A percentile compares a stretch with the other conserved stretches of the same genome.
phyloP scores from a whole-genome alignment of 2,329 filamentous ascomycete species.

The Penicillium frequentans region DNA sequence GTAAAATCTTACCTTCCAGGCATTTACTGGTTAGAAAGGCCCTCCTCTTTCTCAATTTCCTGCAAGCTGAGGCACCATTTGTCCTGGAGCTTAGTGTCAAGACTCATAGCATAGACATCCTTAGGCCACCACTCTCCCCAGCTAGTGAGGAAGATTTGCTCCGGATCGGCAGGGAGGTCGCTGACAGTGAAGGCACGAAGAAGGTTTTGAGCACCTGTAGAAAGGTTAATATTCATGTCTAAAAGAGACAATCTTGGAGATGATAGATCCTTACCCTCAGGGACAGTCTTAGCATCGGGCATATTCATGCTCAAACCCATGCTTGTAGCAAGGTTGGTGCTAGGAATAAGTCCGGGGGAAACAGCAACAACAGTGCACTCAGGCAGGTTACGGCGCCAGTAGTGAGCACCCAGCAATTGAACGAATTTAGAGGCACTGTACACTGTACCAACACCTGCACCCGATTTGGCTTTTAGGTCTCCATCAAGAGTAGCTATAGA shows the following conservation, averaged over 20 bases:
- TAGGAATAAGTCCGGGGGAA: conserved; percentile 22
- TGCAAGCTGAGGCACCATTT: conserved; percentile 27
- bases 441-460: conserved; percentile 13
- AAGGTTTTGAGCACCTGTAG: conserved; percentile 23
- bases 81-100: conserved; percentile 21
- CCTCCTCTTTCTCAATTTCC: conserved; percentile 23
- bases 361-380: conserved; percentile 24
- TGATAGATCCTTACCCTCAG: conserved; percentile 16
- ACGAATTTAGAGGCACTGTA: conserved; percentile 29
- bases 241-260: neutral
- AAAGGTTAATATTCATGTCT: neutral
- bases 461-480: conserved; percentile 24
- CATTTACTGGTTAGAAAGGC: conserved; percentile 2
- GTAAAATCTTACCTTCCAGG: neutral
- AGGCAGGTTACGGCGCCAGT: conserved; percentile 25
- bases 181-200: conserved; percentile 19
- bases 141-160: conserved; percentile 28
- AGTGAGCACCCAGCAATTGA: conserved; percentile 23
- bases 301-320: conserved; percentile 22
- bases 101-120: conserved; percentile 22
- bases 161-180: conserved; percentile 21
- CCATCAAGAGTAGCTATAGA: conserved; percentile 22
- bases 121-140: conserved; percentile 32
- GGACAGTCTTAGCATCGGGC: conserved; percentile 25
- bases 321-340: conserved; percentile 20